Evolutionary conservation across 73 alveolate species (phyloP), one percentile per base, ranked within the genome.

Genomic region (Urostyla sp.): DNA sequence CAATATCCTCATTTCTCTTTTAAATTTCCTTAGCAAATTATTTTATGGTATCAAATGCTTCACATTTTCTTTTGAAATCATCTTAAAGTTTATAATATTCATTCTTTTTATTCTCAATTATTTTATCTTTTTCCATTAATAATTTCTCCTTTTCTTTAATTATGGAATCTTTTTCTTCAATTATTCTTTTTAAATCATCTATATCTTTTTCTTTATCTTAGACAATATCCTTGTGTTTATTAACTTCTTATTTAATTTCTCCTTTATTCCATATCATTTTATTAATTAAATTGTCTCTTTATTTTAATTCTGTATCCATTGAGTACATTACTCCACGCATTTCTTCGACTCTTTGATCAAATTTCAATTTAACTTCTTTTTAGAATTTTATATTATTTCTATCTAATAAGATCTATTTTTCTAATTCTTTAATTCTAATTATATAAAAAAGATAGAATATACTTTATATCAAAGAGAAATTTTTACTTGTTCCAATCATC

Each of bases 1-100:
- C 46, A 56, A 73, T 61, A 48, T 73, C 85, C 85, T 63, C 79
- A 63, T 63, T 63, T 40, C 44, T 63, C 79, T 40, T 63, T 32
- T 63, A 28, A 16, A 63, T 63, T 40, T 63, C 79, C 35, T 63
- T 63, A 1, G 79, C 79, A 13, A 63, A 57, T 16, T 57, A 57
- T 63, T 31, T 63, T 40, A 63, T 20, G 1, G 79, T 63, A 7
- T 63, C 79, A 63, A 63, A 63, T 5, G 79, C 44, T 2, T 63
- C 79, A 16, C 50, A 16, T 63, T 63, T 63, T 28, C 79, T 4
- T 63, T 27, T 63, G 23, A n/a, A 63, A 5, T 63, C 79, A 13
- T 63, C 79, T 34, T 63, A 37, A 23, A 63, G 30, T 38, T 11
- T 38, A 40, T 63, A 63, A 3, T 43, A 23, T 31, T 63, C 79